These are phyloP conservation scores for Cryptosporidium tyzzeri DNA, from an alignment of 169 alveolate genomes.

Conservation along the genomic window DNA sequence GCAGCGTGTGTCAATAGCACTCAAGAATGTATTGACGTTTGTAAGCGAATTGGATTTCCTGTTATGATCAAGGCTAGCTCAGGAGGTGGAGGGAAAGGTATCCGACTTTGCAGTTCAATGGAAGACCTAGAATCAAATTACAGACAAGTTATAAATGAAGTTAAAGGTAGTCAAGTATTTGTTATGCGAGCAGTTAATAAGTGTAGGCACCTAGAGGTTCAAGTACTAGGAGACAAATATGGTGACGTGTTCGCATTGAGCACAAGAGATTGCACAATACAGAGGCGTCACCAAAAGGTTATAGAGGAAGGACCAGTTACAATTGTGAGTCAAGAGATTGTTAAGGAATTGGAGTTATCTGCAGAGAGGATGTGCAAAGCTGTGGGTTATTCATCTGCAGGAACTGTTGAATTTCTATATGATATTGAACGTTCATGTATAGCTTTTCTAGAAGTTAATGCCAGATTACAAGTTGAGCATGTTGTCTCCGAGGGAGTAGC, in stretches of 20 bases:
- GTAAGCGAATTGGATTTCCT: conserved; percentile 93
- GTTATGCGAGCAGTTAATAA: conserved; percentile 73
- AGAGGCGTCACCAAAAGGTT: conserved; percentile 93
- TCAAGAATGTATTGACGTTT: conserved; percentile 86
- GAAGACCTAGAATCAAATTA: conserved; percentile 81
- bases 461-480: conserved; percentile 94
- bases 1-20: conserved; percentile 80
- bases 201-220: conserved; percentile 88
- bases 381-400: conserved; percentile 87
- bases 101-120: conserved; percentile 84
- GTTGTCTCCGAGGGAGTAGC: conserved; percentile 94
- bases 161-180: conserved; percentile 72
- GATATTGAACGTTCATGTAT: conserved; percentile 85
- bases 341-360: conserved; percentile 89
- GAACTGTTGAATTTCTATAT: conserved; percentile 93
- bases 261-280: conserved; percentile 93
- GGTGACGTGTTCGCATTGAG: conserved; percentile 90
- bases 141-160: conserved; percentile 80
- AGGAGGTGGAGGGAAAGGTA: conserved; percentile 98
- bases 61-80: conserved; percentile 95
- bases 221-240: conserved; percentile 90
- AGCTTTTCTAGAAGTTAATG: conserved; percentile 90
- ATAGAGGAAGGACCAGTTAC: conserved; percentile 93
- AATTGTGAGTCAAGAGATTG: conserved; percentile 84
- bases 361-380: conserved; percentile 90